Percentiles rank a stretch among this genome's conserved stretches.
phyloP scores from a whole-genome alignment of 352 stramenopile species.

The Peronospora farinosa region DNA sequence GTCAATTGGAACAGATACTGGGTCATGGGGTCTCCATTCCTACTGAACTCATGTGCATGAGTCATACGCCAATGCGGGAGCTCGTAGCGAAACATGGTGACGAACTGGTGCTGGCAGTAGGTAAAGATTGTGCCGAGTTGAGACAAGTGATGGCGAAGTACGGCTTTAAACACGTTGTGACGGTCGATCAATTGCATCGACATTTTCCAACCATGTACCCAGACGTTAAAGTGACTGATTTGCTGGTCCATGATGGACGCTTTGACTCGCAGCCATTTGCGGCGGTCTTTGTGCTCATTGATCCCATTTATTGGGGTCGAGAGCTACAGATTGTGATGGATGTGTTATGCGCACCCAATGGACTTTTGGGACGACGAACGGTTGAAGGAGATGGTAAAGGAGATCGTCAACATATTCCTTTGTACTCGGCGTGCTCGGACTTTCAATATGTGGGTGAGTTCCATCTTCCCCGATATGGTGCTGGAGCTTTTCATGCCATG shows the following conservation, averaged over 20 bases:
- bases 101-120: slow-evolving; percentile 72
- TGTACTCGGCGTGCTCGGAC: slow-evolving; percentile 84
- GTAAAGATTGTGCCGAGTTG: slow-evolving; percentile 68
- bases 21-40: slow-evolving; percentile 44
- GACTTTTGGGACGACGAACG: slow-evolving; percentile 37
- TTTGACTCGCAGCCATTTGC: slow-evolving; percentile 51
- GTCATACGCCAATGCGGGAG: slow-evolving; percentile 76
- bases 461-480: slow-evolving; percentile 73
- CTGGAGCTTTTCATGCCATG: slow-evolving; percentile 71
- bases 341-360: slow-evolving; percentile 53
- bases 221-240: slow-evolving; percentile 51
- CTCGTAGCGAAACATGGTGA: slow-evolving; percentile 57
- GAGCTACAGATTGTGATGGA: slow-evolving; percentile 77
- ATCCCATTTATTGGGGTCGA: slow-evolving; percentile 71
- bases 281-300: slow-evolving; percentile 71
- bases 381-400: slow-evolving; percentile 25
- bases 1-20: slow-evolving; percentile 63
- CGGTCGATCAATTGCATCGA: slow-evolving; percentile 61
- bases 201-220: slow-evolving; percentile 81
- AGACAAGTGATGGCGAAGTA: slow-evolving; percentile 64
- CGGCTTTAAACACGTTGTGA: slow-evolving; percentile 81
- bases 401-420: slow-evolving; percentile 52
- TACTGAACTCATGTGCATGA: slow-evolving; percentile 55
- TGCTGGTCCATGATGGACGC: slow-evolving; percentile 36
- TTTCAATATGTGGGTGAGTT: slow-evolving; percentile 87